Conservation (phyloP, 2,329 filamentous ascomycete species). For the Calcarisporium arbuscula region DNA sequence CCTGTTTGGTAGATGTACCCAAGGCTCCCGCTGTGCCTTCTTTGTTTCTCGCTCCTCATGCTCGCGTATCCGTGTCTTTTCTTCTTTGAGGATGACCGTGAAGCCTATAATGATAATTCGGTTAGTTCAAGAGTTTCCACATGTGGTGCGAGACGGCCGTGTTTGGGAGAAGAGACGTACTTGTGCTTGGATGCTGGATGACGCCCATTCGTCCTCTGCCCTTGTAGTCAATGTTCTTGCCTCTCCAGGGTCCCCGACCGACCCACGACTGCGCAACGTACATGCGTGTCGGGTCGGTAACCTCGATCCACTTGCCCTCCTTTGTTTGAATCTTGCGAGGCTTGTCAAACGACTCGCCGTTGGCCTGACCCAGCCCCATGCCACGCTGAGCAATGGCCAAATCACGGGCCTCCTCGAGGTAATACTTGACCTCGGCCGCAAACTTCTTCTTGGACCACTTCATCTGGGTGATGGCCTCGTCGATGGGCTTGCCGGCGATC, state of each 20-base stretch:
- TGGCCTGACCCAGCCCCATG: conserved; percentile 65
- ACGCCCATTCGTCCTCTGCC: conserved; percentile 66
- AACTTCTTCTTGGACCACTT: conserved; percentile 91
- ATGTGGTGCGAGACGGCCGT: neutral
- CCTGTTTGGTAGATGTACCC: conserved; percentile 83
- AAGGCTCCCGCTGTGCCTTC: conserved; percentile 68
- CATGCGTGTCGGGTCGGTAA: conserved; percentile 71
- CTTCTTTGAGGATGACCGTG: conserved; percentile 82
- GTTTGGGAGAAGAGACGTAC: conserved; percentile 47
- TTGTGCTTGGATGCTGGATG: conserved; percentile 66
- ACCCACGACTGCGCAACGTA: conserved; percentile 95
- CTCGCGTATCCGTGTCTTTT: conserved; percentile 79
- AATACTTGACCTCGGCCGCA: conserved; percentile 69
- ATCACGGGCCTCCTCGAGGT: conserved; percentile 76
- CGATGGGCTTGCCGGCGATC: conserved; percentile 87
- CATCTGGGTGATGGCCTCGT: conserved; percentile 93
- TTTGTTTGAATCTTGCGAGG: conserved; percentile 60
- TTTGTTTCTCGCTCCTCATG: conserved; percentile 72
- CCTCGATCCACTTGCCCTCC: conserved; percentile 64
- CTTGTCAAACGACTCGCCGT: conserved; percentile 30
- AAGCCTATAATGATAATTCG: conserved; percentile 46
- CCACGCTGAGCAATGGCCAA: conserved; percentile 71
- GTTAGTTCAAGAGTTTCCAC: neutral
- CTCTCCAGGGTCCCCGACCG: conserved; percentile 61
- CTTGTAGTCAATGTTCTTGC: conserved; percentile 58